Base-by-base conservation (phyloP, 2,329 filamentous ascomycete species). In the Falciphora oryzae region DNA sequence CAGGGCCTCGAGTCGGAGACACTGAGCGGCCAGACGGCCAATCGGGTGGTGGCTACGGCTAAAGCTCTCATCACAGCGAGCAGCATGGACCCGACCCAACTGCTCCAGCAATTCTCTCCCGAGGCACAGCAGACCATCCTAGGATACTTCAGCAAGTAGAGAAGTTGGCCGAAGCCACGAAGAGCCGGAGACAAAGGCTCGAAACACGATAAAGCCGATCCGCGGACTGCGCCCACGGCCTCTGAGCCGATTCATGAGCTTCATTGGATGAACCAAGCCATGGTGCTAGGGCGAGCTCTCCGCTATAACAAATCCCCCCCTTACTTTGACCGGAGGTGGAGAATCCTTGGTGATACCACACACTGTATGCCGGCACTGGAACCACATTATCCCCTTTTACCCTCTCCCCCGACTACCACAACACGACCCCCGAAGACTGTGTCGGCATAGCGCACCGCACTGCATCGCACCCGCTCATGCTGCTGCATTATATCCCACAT, bases 1-100 rank as follows among this genome's bases (percentile, higher is more conserved):
- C 89, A 96, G 75, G 94, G 93, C 27, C 86, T 99, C 18, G 94
- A 97, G 73, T 90, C 92, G 7, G 92, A 97, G 73, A 94, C 93
- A 25, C 81, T 99, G 57, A 91, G 93, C 73, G 93, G 93, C 27
- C 87, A 93, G 73, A 93, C 90, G 27, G 92, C 91, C 31, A 85
- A 82, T 67, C 87, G 89, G 67, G 90, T 97, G 65, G 91, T 92
- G 38, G 81, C 81, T 59, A 88, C 92, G 2, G 91, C 91, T 50
- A 96, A 96, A 79, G 80, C 85, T 63, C 83, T 99, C 62, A 84
- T 97, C 57, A 83, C 87, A 66, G 84, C 85, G 35, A 89, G 92
- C 6, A 88, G 87, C 63, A 80, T 95, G 60, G 90, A 97, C 71
- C 87, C 91, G 2, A 87, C 87, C 66, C 89, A 90, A 69, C 81